Percentiles rank a stretch among this genome's conserved stretches.
Conservation (phyloP, 805 yeast species). For the Metschnikowia baotianmanensis region DNA sequence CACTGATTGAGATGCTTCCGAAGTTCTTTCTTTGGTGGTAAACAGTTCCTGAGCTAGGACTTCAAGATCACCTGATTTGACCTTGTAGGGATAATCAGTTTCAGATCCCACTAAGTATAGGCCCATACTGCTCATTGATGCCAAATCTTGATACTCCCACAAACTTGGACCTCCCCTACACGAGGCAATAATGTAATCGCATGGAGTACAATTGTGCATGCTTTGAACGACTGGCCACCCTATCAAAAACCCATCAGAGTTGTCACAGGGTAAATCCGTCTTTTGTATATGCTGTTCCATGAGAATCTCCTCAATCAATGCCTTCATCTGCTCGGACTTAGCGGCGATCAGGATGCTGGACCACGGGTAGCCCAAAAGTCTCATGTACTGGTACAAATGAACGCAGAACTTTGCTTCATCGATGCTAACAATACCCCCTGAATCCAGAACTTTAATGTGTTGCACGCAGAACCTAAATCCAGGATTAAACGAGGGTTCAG, state of each 20-base stretch:
- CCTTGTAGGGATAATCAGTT: slow-evolving; percentile 6
- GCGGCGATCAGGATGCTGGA: slow-evolving; percentile 41
- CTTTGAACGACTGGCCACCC: slow-evolving; percentile 16
- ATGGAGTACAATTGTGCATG: neutral
- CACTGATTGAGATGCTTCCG: slow-evolving; percentile 7
- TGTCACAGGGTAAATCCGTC: slow-evolving; percentile 5
- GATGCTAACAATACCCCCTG: slow-evolving; percentile 8
- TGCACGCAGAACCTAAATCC: slow-evolving; percentile 12
- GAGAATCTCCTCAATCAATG: slow-evolving; percentile 42
- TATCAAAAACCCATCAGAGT: neutral
- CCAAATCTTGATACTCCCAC: slow-evolving; percentile 4
- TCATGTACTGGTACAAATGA: slow-evolving; percentile 45
- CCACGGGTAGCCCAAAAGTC: slow-evolving; percentile 41
- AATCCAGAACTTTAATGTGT: slow-evolving; percentile 10
- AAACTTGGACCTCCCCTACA: slow-evolving; percentile 6
- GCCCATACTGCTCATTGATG: slow-evolving; percentile 2
- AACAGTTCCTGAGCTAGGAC: neutral
- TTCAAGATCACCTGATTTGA: slow-evolving; percentile 8
- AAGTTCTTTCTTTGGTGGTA: neutral
- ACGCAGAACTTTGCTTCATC: slow-evolving; percentile 48
- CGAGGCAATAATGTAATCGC: slow-evolving; percentile 14
- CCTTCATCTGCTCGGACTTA: slow-evolving; percentile 38
- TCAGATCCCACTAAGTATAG: slow-evolving; percentile 12
- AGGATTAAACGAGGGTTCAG: slow-evolving; percentile 3
- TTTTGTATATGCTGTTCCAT: slow-evolving; percentile 23